Evolutionary conservation across 1,139 yeast species (phyloP).

Genomic region (Nakaseomyces uthaithaninus): DNA sequence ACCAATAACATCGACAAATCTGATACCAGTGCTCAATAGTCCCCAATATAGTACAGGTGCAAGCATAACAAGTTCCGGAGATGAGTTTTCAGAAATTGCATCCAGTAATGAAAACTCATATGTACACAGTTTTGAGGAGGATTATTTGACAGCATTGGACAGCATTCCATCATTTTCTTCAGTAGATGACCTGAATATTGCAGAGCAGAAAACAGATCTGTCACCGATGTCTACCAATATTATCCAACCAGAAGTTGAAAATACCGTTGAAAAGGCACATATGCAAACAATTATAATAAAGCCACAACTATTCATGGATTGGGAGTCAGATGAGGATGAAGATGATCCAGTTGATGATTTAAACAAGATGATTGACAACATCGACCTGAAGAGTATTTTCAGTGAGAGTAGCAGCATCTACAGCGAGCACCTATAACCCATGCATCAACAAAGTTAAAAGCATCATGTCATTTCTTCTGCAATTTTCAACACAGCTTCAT

Average conservation of each 20-base stretch:
- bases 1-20: conserved; percentile 9
- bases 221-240: conserved; percentile 9
- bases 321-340: conserved; percentile 7
- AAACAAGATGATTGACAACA: conserved; percentile 15
- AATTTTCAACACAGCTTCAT: too few species aligned
- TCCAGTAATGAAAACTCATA: conserved; percentile 4
- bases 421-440: conserved; percentile 10
- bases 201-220: conserved; percentile 6
- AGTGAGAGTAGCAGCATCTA: conserved; percentile 10
- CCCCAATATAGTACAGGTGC: conserved; percentile 20
- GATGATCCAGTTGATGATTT: conserved; percentile 10
- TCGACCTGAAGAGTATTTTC: conserved; percentile 10
- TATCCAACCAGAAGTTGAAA: conserved; percentile 5
- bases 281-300: not conserved
- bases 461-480: too few species aligned
- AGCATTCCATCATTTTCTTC: conserved; percentile 13
- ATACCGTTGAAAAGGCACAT: conserved; percentile 2
- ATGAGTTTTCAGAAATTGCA: conserved; percentile 20
- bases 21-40: conserved; percentile 14
- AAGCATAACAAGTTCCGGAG: conserved; percentile 23
- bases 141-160: conserved; percentile 15
- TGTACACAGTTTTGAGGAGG: conserved; percentile 10
- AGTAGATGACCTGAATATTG: conserved; percentile 10
- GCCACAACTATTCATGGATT: conserved; percentile 2
- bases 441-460: too few species aligned